A percentile compares a stretch with the other conserved stretches of the same genome.
Conservation (phyloP, 129 eudicot genomes). For the Cynara cardunculus region DNA sequence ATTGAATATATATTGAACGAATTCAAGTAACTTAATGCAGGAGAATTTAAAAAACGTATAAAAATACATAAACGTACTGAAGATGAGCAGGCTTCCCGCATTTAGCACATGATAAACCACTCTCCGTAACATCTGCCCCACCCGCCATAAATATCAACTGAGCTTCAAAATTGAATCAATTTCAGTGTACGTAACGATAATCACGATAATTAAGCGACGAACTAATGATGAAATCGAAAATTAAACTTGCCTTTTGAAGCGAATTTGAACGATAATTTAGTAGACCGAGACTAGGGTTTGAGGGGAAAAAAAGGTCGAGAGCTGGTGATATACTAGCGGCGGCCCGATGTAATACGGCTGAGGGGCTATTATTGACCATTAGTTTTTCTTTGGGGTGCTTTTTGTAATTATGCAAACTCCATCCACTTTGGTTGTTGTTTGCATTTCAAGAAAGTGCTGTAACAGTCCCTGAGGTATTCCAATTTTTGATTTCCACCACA, state of each 20-base stretch:
- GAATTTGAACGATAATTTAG: constrained; percentile 10
- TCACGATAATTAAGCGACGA: neutral
- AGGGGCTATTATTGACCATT: constrained; percentile 10
- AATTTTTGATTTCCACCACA: neutral
- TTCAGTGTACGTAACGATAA: constrained; percentile 3
- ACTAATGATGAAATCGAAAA: neutral
- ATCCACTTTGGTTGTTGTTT: neutral
- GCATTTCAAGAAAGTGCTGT: neutral
- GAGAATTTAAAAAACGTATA: neutral
- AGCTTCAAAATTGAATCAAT: constrained; percentile 7
- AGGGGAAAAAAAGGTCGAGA: neutral
- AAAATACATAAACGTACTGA: constrained; percentile 49
- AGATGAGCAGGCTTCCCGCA: constrained; percentile 88
- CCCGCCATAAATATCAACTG: constrained; percentile 53
- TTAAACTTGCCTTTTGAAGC: constrained; percentile 22
- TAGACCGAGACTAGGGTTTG: constrained; percentile 29
- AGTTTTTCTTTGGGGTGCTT: neutral
- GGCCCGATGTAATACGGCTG: constrained; percentile 17
- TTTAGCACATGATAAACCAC: constrained; percentile 57
- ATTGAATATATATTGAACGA: neutral
- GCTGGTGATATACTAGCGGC: constrained; percentile 21
- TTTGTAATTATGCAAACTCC: neutral
- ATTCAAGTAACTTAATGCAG: neutral
- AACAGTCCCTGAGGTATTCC: neutral
- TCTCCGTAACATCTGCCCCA: constrained; percentile 46